Conservation (phyloP, 2,329 filamentous ascomycete genomes). For the Aspergillus intermedius region DNA sequence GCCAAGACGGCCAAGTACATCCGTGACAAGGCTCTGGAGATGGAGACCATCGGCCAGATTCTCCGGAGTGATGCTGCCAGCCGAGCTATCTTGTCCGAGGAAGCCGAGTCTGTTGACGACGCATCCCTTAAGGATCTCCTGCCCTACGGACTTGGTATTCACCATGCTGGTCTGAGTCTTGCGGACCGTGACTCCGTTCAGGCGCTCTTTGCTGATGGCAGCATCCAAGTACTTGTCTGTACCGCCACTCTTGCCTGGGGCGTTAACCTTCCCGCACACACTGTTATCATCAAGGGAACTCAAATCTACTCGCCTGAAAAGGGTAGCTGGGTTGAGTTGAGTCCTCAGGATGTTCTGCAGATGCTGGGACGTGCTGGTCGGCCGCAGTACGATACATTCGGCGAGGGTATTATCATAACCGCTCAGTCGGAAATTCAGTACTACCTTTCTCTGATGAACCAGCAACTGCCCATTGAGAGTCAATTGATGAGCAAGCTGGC, state of each 20-base stretch:
- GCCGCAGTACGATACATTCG: constrained; percentile 94
- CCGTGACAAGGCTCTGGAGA: constrained; percentile 90
- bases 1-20: constrained; percentile 96
- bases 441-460: constrained; percentile 91
- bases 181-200: constrained; percentile 93
- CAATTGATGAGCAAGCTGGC: constrained; percentile 89
- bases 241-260: constrained; percentile 98
- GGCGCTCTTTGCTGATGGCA: constrained; percentile 84
- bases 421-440: constrained; percentile 93
- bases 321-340: constrained; percentile 96
- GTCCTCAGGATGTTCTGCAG: constrained; percentile 93
- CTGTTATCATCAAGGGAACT: constrained; percentile 97
- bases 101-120: constrained; percentile 75
- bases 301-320: constrained; percentile 98
- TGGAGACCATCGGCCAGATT: constrained; percentile 95
- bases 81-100: constrained; percentile 78
- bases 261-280: constrained; percentile 95
- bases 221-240: constrained; percentile 91
- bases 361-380: constrained; percentile 97
- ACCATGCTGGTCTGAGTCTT: constrained; percentile 95
- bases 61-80: constrained; percentile 87
- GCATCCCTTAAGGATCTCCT: constrained; percentile 86
- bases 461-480: constrained; percentile 95
- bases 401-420: constrained; percentile 97
- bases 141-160: constrained; percentile 95